Percentiles rank a stretch among this genome's conserved stretches.
Conservation (phyloP, 805 yeast genomes). For the Pichia californica region DNA sequence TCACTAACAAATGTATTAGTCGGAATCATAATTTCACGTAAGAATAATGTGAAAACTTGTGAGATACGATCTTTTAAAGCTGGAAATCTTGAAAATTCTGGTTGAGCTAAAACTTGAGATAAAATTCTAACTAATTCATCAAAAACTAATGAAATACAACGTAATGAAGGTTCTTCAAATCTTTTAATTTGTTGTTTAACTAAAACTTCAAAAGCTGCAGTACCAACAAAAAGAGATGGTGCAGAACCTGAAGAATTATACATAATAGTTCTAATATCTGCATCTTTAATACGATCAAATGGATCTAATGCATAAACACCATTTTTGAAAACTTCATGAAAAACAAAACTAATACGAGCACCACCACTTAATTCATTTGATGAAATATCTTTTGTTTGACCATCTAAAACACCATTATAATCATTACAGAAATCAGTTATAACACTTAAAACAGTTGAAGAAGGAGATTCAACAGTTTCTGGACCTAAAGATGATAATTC, state of each 20-base stretch:
- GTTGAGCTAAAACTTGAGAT: conserved; percentile 73
- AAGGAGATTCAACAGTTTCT: conserved; percentile 81
- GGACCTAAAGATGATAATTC: conserved; percentile 81
- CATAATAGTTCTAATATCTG: conserved; percentile 93
- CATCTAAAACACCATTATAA: conserved; percentile 84
- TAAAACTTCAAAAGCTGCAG: conserved; percentile 92
- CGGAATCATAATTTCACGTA: conserved; percentile 75
- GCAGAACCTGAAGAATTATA: conserved; percentile 96
- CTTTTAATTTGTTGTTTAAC: conserved; percentile 91
- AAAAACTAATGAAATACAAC: conserved; percentile 84
- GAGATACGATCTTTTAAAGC: conserved; percentile 81
- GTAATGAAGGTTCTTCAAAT: conserved; percentile 87
- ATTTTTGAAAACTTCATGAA: conserved; percentile 91
- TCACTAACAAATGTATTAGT: conserved; percentile 82
- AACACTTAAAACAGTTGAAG: conserved; percentile 81
- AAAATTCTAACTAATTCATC: conserved; percentile 92
- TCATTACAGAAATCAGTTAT: conserved; percentile 91
- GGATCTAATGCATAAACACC: conserved; percentile 92
- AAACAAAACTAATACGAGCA: conserved; percentile 94
- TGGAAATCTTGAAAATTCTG: conserved; percentile 86
- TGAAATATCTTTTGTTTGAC: conserved; percentile 85
- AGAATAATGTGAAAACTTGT: conserved; percentile 68
- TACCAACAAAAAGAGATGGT: conserved; percentile 93
- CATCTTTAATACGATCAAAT: conserved; percentile 91
- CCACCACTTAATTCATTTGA: conserved; percentile 93